Conservation (phyloP, 768 basidiomycete species). For the Leucocoprinus birnbaumii region DNA sequence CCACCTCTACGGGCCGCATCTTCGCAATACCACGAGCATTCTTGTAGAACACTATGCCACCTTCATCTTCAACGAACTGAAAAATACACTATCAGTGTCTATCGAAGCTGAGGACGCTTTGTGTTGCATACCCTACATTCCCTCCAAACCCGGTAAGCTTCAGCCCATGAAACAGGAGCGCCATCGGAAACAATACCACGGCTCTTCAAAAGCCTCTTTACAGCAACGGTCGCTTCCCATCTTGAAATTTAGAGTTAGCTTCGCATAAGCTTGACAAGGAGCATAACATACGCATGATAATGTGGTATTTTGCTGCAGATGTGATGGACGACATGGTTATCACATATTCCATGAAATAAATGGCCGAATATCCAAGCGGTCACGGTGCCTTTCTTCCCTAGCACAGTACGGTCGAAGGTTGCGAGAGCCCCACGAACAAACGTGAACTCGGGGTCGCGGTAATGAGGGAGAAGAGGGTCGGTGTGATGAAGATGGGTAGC, state of each 20-base stretch:
- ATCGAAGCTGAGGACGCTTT: too few species aligned
- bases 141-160: conserved; percentile 73
- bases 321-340: conserved; percentile 93
- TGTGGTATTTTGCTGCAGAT: conserved; percentile 95
- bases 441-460: conserved; percentile 84
- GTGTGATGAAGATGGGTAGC: conserved; percentile 99
- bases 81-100: background rate
- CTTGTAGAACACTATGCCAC: conserved; percentile 89
- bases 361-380: conserved; percentile 85
- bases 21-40: conserved; percentile 78
- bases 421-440: conserved; percentile 92
- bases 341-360: conserved; percentile 88
- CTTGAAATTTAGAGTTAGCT: conserved; percentile 28
- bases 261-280: background rate
- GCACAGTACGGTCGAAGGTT: conserved; percentile 82
- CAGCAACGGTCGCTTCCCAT: conserved; percentile 88
- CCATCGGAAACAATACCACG: conserved; percentile 65
- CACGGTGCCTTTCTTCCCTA: conserved; percentile 74
- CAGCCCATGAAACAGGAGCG: conserved; percentile 74
- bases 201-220: conserved; percentile 71
- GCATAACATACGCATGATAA: conserved; percentile 65
- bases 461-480: conserved; percentile 92
- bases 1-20: conserved; percentile 62
- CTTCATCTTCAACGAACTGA: conserved; percentile 92
- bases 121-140: conserved; percentile 62